phyloP scores from a whole-genome alignment of 768 basidiomycete genomes.

The Paxillus involutus region DNA sequence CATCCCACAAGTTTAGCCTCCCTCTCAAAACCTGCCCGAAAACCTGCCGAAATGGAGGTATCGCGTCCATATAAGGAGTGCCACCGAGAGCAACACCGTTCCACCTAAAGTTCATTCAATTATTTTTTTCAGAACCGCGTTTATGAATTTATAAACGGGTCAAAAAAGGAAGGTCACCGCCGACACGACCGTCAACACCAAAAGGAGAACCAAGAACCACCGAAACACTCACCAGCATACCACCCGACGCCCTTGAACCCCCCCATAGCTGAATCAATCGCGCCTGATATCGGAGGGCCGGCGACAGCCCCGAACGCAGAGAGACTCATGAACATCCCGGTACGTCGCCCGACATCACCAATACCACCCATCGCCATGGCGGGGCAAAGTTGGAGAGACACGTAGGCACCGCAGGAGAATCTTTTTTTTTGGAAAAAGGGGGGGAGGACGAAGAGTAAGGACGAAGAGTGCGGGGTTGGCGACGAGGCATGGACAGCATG shows the following conservation, averaged over 20 bases:
- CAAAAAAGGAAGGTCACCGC: no score
- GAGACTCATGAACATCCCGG: conserved; percentile 65
- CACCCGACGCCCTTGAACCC: conserved; percentile 37
- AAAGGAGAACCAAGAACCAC: not conserved
- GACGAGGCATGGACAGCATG: not conserved
- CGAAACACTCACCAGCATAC: conserved; percentile 39
- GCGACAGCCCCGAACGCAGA: conserved; percentile 60
- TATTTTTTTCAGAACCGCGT: no score
- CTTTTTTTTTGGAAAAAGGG: conserved; percentile 28
- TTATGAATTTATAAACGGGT: no score
- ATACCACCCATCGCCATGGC: conserved; percentile 60
- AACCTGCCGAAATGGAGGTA: no score
- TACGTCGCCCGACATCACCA: conserved; percentile 61
- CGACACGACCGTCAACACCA: not conserved
- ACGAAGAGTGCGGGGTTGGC: not conserved
- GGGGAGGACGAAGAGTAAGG: not conserved
- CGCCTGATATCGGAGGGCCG: conserved; percentile 75
- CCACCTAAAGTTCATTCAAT: no score
- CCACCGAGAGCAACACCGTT: no score
- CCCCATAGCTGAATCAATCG: conserved; percentile 53
- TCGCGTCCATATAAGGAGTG: no score
- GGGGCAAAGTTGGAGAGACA: conserved; percentile 55
- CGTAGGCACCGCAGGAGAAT: conserved; percentile 61
- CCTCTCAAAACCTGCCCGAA: no score
- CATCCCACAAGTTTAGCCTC: no score